These are phyloP conservation scores for Epichloe amarillans DNA, from an alignment of 2,329 filamentous ascomycete genomes.

Conservation along the genomic window DNA sequence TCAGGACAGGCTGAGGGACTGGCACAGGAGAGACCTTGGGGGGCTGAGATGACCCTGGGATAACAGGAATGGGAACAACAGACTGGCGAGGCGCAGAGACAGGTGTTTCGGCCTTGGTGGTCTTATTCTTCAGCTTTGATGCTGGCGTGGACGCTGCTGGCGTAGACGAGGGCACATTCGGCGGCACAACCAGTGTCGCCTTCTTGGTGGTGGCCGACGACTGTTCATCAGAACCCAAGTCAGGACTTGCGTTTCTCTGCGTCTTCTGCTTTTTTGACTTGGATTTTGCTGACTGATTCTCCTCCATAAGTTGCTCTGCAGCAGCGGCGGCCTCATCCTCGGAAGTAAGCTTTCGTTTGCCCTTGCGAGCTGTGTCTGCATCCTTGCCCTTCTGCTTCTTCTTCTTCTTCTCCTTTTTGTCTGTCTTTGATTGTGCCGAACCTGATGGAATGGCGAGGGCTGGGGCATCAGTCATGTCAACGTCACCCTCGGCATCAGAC, in stretches of 20 bases:
- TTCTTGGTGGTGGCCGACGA: constrained; percentile 15
- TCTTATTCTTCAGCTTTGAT: constrained; percentile 11
- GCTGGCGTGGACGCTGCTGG: constrained; percentile 12
- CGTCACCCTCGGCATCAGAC: constrained; percentile 30
- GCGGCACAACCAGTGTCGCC: constrained; percentile 20
- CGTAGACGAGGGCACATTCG: constrained; percentile 14
- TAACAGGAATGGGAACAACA: constrained; percentile 21
- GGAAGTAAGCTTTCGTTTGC: constrained; percentile 24
- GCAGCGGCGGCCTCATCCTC: constrained; percentile 25
- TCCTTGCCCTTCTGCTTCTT: constrained; percentile 5
- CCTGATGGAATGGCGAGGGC: constrained; percentile 9
- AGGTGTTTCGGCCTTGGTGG: constrained; percentile 14
- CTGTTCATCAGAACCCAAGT: constrained; percentile 19
- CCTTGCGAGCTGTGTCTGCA: constrained; percentile 16
- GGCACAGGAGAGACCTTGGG: constrained; percentile 14
- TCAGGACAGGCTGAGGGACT: constrained; percentile 6
- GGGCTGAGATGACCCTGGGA: constrained; percentile 19
- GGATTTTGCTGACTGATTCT: constrained; percentile 21
- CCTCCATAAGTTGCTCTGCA: constrained; percentile 21
- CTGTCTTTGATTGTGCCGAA: constrained; percentile 9
- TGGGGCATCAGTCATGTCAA: constrained; percentile 31
- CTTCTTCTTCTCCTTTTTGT: constrained; percentile 14
- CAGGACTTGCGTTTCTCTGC: constrained; percentile 19
- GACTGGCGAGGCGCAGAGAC: constrained; percentile 16
- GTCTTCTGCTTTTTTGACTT: constrained; percentile 30